phyloP scores from a whole-genome alignment of 108 stramenopile genomes.

The Nitzschia sp. region DNA sequence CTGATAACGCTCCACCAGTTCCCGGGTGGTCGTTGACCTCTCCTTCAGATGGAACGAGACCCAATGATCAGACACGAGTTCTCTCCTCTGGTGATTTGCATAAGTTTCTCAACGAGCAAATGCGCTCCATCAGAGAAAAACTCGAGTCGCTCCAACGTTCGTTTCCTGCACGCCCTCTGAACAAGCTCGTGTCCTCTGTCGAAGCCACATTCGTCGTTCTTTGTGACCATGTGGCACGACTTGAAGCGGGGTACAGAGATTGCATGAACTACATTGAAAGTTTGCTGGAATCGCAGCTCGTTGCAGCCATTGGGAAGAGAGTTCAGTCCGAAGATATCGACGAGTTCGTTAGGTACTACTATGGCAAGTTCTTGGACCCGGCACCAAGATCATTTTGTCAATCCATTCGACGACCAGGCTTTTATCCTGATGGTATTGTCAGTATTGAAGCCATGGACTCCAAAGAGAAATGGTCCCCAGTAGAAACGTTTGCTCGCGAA shows the following conservation, averaged over 20 bases:
- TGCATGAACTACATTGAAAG: conserved; percentile 55
- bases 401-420: conserved; percentile 60
- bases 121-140: conserved; percentile 35
- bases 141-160: conserved; percentile 13
- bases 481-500: conserved; percentile 44
- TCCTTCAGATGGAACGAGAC: neutral
- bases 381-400: conserved; percentile 69
- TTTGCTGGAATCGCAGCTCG: conserved; percentile 61
- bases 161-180: conserved; percentile 15
- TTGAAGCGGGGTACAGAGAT: conserved; percentile 10
- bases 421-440: conserved; percentile 62
- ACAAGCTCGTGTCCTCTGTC: conserved; percentile 24
- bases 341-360: conserved; percentile 60
- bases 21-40: neutral
- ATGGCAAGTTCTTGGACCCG: conserved; percentile 46
- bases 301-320: conserved; percentile 73
- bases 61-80: conserved; percentile 8
- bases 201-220: conserved; percentile 45
- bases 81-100: conserved; percentile 39
- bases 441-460: conserved; percentile 36
- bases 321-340: conserved; percentile 57
- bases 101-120: conserved; percentile 47
- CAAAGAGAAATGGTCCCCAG: conserved; percentile 34
- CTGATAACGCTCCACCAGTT: neutral
- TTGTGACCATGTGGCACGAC: conserved; percentile 20